Evolutionary conservation across 2,329 filamentous ascomycete genomes (phyloP), one percentile per base, ranked within the genome.

Genomic region (Phyllosticta ampelicida): DNA sequence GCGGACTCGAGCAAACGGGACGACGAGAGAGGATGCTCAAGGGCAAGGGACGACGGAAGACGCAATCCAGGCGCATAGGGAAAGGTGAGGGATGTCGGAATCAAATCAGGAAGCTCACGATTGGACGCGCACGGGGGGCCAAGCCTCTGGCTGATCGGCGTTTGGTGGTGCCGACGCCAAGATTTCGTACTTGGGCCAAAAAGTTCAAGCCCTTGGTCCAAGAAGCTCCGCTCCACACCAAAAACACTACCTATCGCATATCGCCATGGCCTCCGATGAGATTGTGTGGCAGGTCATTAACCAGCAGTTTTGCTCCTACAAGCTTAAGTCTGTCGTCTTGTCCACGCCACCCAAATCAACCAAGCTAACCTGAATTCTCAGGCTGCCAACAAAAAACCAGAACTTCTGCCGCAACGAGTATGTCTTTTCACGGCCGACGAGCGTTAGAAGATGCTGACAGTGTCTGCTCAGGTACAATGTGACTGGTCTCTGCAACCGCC

Each of bases 221-320:
- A n/a, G 36, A n/a, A 16, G 13, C 13, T 44, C 36, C 16, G 36
- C 36, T 44, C 36, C 13, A 44, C 36, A 44, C 36, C 36, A 13
- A 44, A n/a, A 44, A 44, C n/a, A 16, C 36, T n/a, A n/a, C 13
- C 36, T 5, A 2, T 16, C n/a, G 2, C 16, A 13, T 20, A 16
- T 16, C 36, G 28, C 51, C 51, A 59, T 59, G 57, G 57, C 57
- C 9, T 95, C 90, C 62, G 92, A 97, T 79, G 92, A 97, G 75
- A 95, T 97, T 64, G 86, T 97, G 63, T 99, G 94, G 94, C 86
- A 91, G 72, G 89, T 96, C 60, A 96, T 96, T 65, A 95, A 95
- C 75, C 89, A 94, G 75, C 88, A 92, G 70, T 95, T 94, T 72
- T 97, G 94, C 78, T 86, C 87, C 55, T 97, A 91, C 80, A 96